Evolutionary conservation across 2,329 filamentous ascomycete genomes (phyloP).

Genomic region (Sclerotinia minor): DNA sequence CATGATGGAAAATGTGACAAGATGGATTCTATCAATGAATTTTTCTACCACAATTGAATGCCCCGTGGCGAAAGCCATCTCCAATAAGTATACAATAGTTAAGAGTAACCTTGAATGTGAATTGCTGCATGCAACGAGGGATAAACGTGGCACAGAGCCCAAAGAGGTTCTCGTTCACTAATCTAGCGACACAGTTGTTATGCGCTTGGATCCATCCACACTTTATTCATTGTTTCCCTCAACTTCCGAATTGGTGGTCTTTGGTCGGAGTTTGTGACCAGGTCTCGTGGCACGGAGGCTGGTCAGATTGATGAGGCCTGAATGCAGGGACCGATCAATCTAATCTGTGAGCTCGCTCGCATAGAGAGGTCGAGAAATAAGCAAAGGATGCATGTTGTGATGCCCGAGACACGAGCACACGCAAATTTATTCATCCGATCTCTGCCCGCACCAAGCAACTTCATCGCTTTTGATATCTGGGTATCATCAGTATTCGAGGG

Average conservation of each 20-base stretch:
- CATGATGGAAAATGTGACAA: background rate
- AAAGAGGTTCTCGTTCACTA: background rate
- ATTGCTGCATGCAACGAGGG: background rate
- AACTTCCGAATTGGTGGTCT: background rate
- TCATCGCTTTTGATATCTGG: too few species aligned
- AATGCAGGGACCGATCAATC: background rate
- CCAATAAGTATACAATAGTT: background rate
- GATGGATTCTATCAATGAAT: background rate
- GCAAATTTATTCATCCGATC: background rate
- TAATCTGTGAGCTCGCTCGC: background rate
- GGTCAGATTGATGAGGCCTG: background rate
- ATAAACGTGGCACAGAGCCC: background rate
- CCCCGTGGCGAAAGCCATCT: background rate
- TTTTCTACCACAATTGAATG: background rate
- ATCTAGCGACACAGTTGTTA: background rate
- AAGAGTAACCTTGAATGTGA: background rate
- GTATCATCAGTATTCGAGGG: background rate
- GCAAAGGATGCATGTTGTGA: background rate
- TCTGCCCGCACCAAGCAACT: background rate
- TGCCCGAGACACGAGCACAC: background rate
- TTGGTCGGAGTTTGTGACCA: background rate
- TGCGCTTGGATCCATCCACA: conserved; percentile 4
- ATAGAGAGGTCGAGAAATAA: background rate
- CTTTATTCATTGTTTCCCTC: background rate
- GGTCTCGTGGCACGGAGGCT: background rate